Evolutionary conservation across 306 rosid genomes (phyloP).

Genomic region (Styphnolobium japonicum): DNA sequence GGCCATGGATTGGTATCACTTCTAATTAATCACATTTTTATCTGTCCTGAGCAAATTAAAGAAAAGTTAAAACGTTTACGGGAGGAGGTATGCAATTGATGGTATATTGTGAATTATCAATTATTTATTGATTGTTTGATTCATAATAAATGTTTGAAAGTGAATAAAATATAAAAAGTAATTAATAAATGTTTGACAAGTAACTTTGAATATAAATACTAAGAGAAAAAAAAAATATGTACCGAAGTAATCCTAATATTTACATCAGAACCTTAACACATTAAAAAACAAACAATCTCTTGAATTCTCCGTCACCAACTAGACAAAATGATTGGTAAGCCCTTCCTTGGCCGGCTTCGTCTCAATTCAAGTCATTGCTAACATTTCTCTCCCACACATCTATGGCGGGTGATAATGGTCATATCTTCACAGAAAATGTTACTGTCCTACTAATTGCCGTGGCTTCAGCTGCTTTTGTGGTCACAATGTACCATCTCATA

Average conservation of each 20-base stretch:
- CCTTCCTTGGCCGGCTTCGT: not conserved
- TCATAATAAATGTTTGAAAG: no score
- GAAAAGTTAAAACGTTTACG: not conserved
- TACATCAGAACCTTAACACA: not conserved
- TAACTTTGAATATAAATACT: no score
- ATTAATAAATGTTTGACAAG: no score
- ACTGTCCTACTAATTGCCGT: conserved; percentile 17
- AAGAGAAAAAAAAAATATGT: no score
- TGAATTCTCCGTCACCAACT: not conserved
- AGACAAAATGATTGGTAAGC: not conserved
- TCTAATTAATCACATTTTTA: not conserved
- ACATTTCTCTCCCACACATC: not conserved
- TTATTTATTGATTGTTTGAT: no score
- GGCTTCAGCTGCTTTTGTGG: conserved; percentile 34
- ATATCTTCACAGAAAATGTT: not conserved
- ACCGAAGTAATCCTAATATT: no score
- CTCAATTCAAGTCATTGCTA: not conserved
- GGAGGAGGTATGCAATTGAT: no score
- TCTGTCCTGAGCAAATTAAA: not conserved
- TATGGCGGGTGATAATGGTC: not conserved
- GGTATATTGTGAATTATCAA: no score
- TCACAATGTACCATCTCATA: conserved; percentile 37
- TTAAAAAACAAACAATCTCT: not conserved
- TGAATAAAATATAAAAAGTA: no score
- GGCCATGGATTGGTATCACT: no score